Conservation (phyloP, 2,329 filamentous ascomycete species). For the Penicillium brasilianum region DNA sequence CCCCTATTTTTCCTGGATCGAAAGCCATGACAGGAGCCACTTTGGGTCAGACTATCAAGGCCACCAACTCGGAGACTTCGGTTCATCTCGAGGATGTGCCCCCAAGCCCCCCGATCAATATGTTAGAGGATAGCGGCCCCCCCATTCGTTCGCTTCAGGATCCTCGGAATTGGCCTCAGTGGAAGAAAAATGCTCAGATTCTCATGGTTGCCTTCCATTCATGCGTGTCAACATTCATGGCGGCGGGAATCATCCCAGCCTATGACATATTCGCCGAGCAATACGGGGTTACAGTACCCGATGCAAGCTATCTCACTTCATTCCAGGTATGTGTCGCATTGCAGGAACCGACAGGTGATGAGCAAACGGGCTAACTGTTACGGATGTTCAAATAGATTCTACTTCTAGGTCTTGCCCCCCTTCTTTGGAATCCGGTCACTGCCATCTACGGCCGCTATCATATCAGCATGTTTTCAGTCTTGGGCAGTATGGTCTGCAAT, state of each 20-base stretch:
- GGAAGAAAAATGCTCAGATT: slow-evolving; percentile 54
- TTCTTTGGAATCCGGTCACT: slow-evolving; percentile 62
- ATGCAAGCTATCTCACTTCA: slow-evolving; percentile 59
- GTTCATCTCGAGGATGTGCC: slow-evolving; percentile 24
- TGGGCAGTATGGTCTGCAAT: slow-evolving; percentile 56
- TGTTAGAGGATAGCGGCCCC: neutral
- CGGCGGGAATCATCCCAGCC: slow-evolving; percentile 57
- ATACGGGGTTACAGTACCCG: slow-evolving; percentile 53
- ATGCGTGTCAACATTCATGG: slow-evolving; percentile 61
- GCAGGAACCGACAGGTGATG: neutral
- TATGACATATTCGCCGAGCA: slow-evolving; percentile 59
- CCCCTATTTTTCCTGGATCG: neutral
- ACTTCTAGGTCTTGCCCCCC: slow-evolving; percentile 56
- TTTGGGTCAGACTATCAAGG: neutral
- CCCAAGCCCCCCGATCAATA: neutral
- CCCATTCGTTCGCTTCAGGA: slow-evolving; percentile 16
- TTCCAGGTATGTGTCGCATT: slow-evolving; percentile 41
- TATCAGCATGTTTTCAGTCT: slow-evolving; percentile 56
- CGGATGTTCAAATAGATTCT: slow-evolving; percentile 46
- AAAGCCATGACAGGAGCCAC: neutral
- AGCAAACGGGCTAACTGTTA: neutral
- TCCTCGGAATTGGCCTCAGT: slow-evolving; percentile 31
- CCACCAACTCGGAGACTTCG: neutral
- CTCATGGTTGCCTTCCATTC: slow-evolving; percentile 61
- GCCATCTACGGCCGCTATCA: slow-evolving; percentile 59